A percentile compares a stretch with the other conserved stretches of the same genome.
Evolutionary conservation across 2,329 filamentous ascomycete genomes (phyloP).

Genomic region (Stemphylium beticola): DNA sequence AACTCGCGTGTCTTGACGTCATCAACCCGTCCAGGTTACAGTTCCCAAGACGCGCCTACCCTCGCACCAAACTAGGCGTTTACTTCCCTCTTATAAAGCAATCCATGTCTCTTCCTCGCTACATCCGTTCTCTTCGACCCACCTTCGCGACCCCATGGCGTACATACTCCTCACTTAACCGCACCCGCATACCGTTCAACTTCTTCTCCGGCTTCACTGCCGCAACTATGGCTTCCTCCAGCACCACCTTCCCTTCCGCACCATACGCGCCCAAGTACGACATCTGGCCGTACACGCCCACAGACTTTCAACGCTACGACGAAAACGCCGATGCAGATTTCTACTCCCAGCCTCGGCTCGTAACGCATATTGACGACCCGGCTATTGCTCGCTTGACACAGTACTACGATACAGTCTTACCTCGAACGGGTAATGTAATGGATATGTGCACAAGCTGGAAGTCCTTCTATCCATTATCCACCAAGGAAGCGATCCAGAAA

Average conservation of each 20-base stretch:
- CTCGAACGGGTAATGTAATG: conserved; percentile 51
- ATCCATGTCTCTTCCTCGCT: conserved; percentile 14
- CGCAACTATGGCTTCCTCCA: conserved; percentile 11
- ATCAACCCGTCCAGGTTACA: background rate
- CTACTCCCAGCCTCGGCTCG: conserved; percentile 55
- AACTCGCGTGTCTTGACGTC: conserved; percentile 29
- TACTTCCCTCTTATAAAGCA: background rate
- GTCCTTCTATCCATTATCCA: conserved; percentile 51
- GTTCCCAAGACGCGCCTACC: conserved; percentile 9
- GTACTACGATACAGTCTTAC: conserved; percentile 57
- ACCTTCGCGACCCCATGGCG: conserved; percentile 2
- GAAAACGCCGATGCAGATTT: conserved; percentile 45
- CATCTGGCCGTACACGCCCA: conserved; percentile 24
- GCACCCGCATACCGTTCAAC: conserved; percentile 13
- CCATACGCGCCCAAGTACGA: conserved; percentile 26
- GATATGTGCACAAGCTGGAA: conserved; percentile 61
- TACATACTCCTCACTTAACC: conserved; percentile 9
- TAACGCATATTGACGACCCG: conserved; percentile 61
- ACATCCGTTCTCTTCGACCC: background rate
- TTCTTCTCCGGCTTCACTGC: conserved; percentile 19
- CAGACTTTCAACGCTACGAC: conserved; percentile 51
- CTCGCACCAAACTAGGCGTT: background rate
- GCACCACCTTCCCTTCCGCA: conserved; percentile 14
- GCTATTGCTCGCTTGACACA: conserved; percentile 53
- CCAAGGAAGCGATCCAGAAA: conserved; percentile 40